Conservation (phyloP, 139 green algal species). For the Chlorella sorokiniana region DNA sequence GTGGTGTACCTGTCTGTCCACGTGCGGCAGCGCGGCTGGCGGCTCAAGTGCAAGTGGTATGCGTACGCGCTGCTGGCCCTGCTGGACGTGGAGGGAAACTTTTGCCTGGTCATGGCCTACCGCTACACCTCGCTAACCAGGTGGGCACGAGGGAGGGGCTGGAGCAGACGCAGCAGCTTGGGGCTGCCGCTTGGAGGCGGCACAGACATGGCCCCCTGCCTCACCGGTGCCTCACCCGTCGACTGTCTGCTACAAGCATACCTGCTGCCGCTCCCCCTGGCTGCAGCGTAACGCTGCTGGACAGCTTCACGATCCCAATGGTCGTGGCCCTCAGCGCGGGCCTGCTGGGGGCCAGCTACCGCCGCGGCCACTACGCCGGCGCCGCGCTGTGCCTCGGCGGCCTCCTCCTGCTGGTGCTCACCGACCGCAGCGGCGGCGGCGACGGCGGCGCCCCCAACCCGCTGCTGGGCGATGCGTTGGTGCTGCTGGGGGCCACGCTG, state of each 20-base stretch:
- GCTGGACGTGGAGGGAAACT: constrained; percentile 83
- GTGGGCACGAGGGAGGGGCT: neutral
- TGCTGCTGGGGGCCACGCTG: constrained; percentile 66
- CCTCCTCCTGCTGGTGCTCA: constrained; percentile 65
- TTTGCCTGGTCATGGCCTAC: constrained; percentile 55
- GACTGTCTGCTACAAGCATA: too few relatives aligned
- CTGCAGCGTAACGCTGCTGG: constrained; percentile 74
- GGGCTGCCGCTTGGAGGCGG: too few relatives aligned
- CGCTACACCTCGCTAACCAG: constrained; percentile 83
- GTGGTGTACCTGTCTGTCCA: constrained; percentile 37
- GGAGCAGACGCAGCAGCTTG: neutral
- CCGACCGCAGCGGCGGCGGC: constrained; percentile 42
- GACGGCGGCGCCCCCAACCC: constrained; percentile 24
- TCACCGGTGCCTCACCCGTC: too few relatives aligned
- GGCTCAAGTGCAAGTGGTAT: constrained; percentile 25
- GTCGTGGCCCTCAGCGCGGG: constrained; percentile 45
- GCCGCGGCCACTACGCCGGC: constrained; percentile 55
- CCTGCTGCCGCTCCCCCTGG: neutral
- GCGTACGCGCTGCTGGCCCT: constrained; percentile 66
- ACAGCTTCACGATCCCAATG: constrained; percentile 80
- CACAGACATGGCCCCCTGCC: neutral
- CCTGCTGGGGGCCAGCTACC: constrained; percentile 55
- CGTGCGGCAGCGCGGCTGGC: neutral
- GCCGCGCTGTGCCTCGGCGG: constrained; percentile 68
- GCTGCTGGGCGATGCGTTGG: constrained; percentile 71